These are phyloP conservation scores for Taxillus chinensis DNA, from an alignment of 164 flowering plant species.

Conservation along the genomic window DNA sequence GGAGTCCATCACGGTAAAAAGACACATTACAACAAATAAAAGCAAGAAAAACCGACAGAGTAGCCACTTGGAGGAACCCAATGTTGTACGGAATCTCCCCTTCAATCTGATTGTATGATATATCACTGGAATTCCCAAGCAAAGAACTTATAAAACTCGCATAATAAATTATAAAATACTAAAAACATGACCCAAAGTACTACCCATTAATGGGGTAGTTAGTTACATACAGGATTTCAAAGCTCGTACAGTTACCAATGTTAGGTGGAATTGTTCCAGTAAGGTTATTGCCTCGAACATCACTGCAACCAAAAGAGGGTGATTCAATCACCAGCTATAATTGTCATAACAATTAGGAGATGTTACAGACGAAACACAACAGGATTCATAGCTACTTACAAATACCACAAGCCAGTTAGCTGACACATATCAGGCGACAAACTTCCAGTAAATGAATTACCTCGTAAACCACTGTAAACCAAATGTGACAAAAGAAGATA, in stretches of 20 bases:
- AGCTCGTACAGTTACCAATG: slow-evolving; percentile 95
- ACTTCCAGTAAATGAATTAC: slow-evolving; percentile 64
- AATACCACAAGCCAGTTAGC: slow-evolving; percentile 87
- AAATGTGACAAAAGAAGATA: background rate
- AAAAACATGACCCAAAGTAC: background rate
- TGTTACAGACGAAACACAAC: background rate
- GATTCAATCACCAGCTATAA: background rate
- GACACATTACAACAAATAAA: background rate
- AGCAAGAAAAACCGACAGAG: slow-evolving; percentile 43
- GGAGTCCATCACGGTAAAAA: background rate
- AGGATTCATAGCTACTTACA: slow-evolving; percentile 39
- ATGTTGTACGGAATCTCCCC: slow-evolving; percentile 96
- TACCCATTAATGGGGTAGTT: background rate
- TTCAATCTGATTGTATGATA: slow-evolving; percentile 80
- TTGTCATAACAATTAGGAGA: background rate
- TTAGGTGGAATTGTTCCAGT: slow-evolving; percentile 75
- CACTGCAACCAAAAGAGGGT: slow-evolving; percentile 31
- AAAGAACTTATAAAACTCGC: background rate
- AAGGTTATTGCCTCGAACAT: slow-evolving; percentile 79
- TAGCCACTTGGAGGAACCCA: slow-evolving; percentile 94
- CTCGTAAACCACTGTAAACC: slow-evolving; percentile 60
- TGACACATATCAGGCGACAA: slow-evolving; percentile 93
- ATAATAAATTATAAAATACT: background rate
- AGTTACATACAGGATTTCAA: slow-evolving; percentile 66
- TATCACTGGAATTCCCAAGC: slow-evolving; percentile 42